Evolutionary conservation across 129 eudicot genomes (phyloP).

Genomic region (Pulicaria dysenterica): DNA sequence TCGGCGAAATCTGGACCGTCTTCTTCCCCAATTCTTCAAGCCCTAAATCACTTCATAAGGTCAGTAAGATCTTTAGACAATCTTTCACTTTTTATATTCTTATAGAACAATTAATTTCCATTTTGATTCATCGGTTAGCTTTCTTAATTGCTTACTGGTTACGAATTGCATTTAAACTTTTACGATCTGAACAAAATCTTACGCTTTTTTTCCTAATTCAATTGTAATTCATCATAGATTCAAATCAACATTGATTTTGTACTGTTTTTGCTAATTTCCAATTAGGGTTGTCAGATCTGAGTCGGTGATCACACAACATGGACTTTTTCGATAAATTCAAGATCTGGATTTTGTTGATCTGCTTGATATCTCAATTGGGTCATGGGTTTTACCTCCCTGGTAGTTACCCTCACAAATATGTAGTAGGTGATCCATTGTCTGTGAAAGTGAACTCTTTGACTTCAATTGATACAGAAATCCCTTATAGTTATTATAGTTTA

Average conservation of each 20-base stretch:
- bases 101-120: background rate
- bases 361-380: slow-evolving; percentile 35
- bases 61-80: background rate
- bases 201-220: background rate
- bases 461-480: slow-evolving; percentile 68
- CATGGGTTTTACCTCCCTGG: slow-evolving; percentile 42
- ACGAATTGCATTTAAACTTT: slow-evolving; percentile 17
- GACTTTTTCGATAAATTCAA: slow-evolving; percentile 32
- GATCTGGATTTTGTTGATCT: slow-evolving; percentile 34
- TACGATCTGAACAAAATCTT: slow-evolving; percentile 6
- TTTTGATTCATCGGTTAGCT: background rate
- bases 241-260: slow-evolving; percentile 4
- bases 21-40: slow-evolving; percentile 30
- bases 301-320: slow-evolving; percentile 24
- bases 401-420: slow-evolving; percentile 68
- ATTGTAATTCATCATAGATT: background rate
- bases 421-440: slow-evolving; percentile 39
- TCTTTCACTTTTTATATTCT: slow-evolving; percentile 1
- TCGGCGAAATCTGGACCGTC: background rate
- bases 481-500: slow-evolving; percentile 68
- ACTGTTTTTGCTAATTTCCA: background rate
- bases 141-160: slow-evolving; percentile 7
- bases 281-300: slow-evolving; percentile 22
- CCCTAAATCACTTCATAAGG: slow-evolving; percentile 34
- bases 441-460: slow-evolving; percentile 59